These are phyloP conservation scores for Tetracladium setigerum DNA, from an alignment of 495 filamentous ascomycete genomes.

Conservation along the genomic window DNA sequence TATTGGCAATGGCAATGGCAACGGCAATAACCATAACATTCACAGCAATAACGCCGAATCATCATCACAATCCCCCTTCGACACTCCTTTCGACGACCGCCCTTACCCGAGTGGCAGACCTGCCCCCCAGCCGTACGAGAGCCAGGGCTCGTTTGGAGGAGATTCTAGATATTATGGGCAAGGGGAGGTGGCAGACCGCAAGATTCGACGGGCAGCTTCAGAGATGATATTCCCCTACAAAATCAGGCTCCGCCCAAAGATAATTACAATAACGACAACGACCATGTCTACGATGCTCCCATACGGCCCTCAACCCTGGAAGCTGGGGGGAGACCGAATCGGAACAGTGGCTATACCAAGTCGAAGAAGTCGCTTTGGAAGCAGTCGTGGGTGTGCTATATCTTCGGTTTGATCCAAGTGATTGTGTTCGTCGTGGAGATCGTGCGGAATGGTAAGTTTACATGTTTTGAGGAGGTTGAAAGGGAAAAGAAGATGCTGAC, in stretches of 20 bases:
- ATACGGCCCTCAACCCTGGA: slow-evolving; percentile 8
- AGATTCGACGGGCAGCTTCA: slow-evolving; percentile 36
- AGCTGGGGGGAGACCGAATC: slow-evolving; percentile 17
- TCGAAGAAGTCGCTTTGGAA: slow-evolving; percentile 39
- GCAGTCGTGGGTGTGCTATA: slow-evolving; percentile 77
- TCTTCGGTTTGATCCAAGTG: slow-evolving; percentile 69
- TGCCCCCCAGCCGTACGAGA: slow-evolving; percentile 27
- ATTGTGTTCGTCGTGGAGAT: slow-evolving; percentile 88
- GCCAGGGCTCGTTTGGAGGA: slow-evolving; percentile 34
- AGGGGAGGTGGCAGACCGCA: slow-evolving; percentile 30
- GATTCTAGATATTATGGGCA: slow-evolving; percentile 51
- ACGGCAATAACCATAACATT: slow-evolving; percentile 9
- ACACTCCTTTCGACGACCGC: slow-evolving; percentile 53
- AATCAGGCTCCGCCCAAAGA: slow-evolving; percentile 27
- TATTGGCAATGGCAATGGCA: slow-evolving; percentile 10
- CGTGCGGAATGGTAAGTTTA: slow-evolving; percentile 63
- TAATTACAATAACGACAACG: slow-evolving; percentile 31
- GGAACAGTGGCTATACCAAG: slow-evolving; percentile 33
- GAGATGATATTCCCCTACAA: slow-evolving; percentile 62
- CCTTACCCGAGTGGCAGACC: slow-evolving; percentile 44
- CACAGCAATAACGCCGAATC: background rate
- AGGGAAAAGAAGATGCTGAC: slow-evolving; percentile 32
- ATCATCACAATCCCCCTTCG: slow-evolving; percentile 39
- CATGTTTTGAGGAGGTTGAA: background rate
- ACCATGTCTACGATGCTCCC: slow-evolving; percentile 42